Conservation (phyloP, 2,329 filamentous ascomycete genomes). For the Nemania sp. region DNA sequence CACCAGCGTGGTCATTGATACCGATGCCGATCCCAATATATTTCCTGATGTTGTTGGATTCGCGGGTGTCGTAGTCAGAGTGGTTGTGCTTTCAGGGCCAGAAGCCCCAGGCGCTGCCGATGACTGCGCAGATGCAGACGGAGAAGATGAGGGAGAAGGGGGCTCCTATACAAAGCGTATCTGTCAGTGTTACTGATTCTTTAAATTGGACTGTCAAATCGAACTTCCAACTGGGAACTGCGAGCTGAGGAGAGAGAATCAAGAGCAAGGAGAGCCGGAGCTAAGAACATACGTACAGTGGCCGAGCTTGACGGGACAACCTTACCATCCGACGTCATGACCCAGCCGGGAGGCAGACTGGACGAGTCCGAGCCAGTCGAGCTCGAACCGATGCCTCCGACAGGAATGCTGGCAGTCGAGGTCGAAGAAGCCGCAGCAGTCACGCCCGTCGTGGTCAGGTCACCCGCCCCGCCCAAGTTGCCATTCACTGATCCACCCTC, state of each 20-base stretch:
- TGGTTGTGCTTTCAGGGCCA: slow-evolving; percentile 53
- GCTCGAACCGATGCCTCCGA: slow-evolving; percentile 66
- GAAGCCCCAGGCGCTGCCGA: slow-evolving; percentile 36
- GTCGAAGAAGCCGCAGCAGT: slow-evolving; percentile 66
- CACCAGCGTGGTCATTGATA: slow-evolving; percentile 47
- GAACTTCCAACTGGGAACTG: slow-evolving; percentile 11
- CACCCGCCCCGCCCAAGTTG: slow-evolving; percentile 60
- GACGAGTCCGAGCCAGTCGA: slow-evolving; percentile 55
- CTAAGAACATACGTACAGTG: slow-evolving; percentile 50
- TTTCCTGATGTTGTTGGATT: no score
- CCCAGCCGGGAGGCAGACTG: slow-evolving; percentile 75
- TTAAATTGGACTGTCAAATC: slow-evolving; percentile 7
- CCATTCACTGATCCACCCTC: slow-evolving; percentile 78
- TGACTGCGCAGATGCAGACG: slow-evolving; percentile 40
- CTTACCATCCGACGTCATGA: slow-evolving; percentile 77
- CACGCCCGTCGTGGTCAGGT: slow-evolving; percentile 57
- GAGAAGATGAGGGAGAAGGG: slow-evolving; percentile 47
- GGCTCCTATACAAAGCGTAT: slow-evolving; percentile 35
- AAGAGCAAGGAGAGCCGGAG: slow-evolving; percentile 5
- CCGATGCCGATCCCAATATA: no score
- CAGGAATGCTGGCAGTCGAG: slow-evolving; percentile 67
- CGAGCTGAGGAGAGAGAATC: slow-evolving; percentile 29
- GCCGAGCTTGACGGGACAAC: slow-evolving; percentile 73
- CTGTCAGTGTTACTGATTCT: slow-evolving; percentile 30
- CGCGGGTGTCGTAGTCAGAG: slow-evolving; percentile 51